Evolutionary conservation across 139 green algal species (phyloP).

Genomic region (Micractinium sp.): DNA sequence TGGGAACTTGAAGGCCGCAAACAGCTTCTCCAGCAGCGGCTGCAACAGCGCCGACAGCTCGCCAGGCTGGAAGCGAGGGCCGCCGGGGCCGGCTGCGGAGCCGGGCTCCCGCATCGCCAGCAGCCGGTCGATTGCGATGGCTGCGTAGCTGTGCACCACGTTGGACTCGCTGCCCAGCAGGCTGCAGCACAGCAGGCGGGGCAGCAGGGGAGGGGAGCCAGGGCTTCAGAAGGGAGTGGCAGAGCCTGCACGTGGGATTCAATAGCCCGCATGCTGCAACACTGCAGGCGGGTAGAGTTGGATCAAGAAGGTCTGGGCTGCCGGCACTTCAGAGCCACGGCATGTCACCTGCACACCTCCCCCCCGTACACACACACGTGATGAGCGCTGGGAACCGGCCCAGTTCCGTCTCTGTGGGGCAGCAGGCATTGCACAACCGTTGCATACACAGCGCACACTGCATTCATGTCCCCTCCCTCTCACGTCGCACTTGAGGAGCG

Average conservation of each 20-base stretch:
- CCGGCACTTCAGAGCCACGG: too few relatives aligned
- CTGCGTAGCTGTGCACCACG: conserved; percentile 98
- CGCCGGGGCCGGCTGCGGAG: neutral
- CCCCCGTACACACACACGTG: too few relatives aligned
- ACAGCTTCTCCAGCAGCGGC: conserved; percentile 84
- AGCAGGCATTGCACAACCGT: conserved; percentile 33
- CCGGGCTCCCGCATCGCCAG: conserved; percentile 56
- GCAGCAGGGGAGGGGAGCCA: neutral
- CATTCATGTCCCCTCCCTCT: neutral
- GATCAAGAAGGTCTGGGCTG: too few relatives aligned
- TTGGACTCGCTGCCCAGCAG: conserved; percentile 74
- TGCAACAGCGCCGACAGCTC: conserved; percentile 77
- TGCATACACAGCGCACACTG: too few relatives aligned
- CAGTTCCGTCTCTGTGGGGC: conserved; percentile 66
- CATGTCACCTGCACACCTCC: too few relatives aligned
- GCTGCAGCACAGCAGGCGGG: neutral
- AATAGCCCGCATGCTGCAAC: too few relatives aligned
- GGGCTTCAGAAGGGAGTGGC: neutral
- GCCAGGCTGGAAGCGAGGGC: conserved; percentile 57
- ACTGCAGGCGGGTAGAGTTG: too few relatives aligned
- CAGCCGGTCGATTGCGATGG: conserved; percentile 88
- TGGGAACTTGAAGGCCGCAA: conserved; percentile 81
- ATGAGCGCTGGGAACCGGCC: conserved; percentile 70
- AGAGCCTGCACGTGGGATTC: too few relatives aligned
- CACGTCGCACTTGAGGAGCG: conserved; percentile 55